phyloP scores from a whole-genome alignment of 176 grass and related monocot genomes.

The Avena atlantica region DNA sequence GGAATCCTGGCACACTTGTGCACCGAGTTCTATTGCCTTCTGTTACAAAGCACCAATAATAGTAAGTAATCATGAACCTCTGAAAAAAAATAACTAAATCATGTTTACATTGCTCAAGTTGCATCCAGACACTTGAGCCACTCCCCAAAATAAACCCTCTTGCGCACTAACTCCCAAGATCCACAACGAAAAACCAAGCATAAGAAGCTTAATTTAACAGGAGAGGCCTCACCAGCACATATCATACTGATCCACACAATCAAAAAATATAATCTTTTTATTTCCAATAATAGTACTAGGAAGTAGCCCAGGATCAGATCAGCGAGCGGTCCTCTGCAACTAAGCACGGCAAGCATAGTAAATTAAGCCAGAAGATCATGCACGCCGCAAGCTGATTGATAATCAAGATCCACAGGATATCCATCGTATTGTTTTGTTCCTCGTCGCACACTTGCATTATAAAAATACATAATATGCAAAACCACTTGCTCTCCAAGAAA shows the following conservation, averaged over 20 bases:
- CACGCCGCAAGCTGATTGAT: constrained; percentile 15
- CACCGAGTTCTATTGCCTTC: not conserved
- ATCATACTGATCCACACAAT: constrained; percentile 18
- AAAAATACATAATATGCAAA: not conserved
- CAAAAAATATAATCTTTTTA: not conserved
- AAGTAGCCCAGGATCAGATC: not conserved
- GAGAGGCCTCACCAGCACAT: not conserved
- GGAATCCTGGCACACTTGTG: constrained; percentile 21
- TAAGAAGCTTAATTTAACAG: not conserved
- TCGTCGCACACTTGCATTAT: constrained; percentile 15
- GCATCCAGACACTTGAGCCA: not conserved
- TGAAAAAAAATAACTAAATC: not conserved
- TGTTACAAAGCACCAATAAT: too few relatives aligned
- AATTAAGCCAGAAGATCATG: constrained; percentile 26
- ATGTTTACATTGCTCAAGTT: not conserved
- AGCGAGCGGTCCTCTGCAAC: not conserved
- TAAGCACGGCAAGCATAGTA: not conserved
- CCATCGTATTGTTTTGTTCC: not conserved
- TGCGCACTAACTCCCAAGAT: constrained; percentile 30
- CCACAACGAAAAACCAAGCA: not conserved
- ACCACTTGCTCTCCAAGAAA: constrained; percentile 39
- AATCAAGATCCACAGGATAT: constrained; percentile 41
- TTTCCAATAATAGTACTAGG: constrained; percentile 35
- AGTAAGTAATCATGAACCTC: not conserved
- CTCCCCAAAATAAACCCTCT: not conserved